A percentile compares a stretch with the other conserved stretches of the same genome.
Conservation (phyloP, 495 filamentous ascomycete species). For the Xylaria acuta region DNA sequence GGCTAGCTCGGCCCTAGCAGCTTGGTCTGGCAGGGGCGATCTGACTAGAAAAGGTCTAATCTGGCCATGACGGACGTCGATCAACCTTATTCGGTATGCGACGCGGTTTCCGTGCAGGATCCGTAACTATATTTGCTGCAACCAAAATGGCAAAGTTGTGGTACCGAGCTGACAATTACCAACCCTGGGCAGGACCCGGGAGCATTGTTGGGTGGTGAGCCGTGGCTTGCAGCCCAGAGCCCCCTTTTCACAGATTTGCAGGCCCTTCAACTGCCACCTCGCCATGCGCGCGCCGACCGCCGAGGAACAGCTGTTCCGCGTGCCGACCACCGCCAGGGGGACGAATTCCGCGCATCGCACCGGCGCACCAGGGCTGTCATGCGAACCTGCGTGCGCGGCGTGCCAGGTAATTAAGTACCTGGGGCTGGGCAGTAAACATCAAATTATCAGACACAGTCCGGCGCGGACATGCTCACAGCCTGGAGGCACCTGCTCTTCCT, state of each 20-base stretch:
- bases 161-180: conserved; percentile 11
- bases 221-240: not conserved
- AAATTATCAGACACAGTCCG: not conserved
- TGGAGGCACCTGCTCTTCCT: not conserved
- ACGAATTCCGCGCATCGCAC: not conserved
- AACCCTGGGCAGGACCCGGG: not conserved
- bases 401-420: not conserved
- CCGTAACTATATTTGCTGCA: no score
- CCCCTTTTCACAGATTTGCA: not conserved
- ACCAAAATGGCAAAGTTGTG: conserved; percentile 2
- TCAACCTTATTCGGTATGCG: not conserved
- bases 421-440: not conserved
- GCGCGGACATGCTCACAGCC: not conserved
- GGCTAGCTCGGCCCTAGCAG: not conserved
- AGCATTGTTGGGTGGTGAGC: not conserved
- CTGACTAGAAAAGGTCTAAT: not conserved
- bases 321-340: not conserved
- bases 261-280: not conserved
- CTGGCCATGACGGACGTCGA: not conserved
- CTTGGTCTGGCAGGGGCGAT: not conserved
- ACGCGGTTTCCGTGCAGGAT: no score
- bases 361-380: not conserved
- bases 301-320: not conserved
- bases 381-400: not conserved
- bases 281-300: conserved; percentile 7